Base-by-base conservation (phyloP, 129 eudicot genomes). In the Flaveria ramosissima region DNA sequence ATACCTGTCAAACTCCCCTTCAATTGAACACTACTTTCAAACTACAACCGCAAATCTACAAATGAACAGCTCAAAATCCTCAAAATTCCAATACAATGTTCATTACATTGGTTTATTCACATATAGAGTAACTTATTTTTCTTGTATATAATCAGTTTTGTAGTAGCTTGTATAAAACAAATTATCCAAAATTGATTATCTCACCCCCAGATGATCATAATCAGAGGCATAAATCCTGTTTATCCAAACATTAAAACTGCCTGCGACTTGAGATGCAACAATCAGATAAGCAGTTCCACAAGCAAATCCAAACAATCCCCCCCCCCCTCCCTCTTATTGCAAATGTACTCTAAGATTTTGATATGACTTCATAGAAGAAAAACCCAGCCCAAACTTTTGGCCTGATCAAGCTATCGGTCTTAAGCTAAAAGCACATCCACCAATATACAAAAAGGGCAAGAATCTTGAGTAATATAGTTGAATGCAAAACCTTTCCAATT, bases 401-500 rank as follows among this genome's bases (percentile, higher is more conserved):
- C 47, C 42, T 39, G 52, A 13, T 47, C 52, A 47, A 47, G 52
- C n/a, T 47, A 13, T 10, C 3, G n/a, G 23, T 53, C 43, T 63
- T 14, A 56, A 63, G 21, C 69, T 9, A 11, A 4, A 6, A 69
- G 16, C 6, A 21, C 41, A 39, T 45, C 21, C 21, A 21, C 41
- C 6, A 17, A 9, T 4, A n/a, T 23, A 14, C 1, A 68, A 30
- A 27, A 64, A 30, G 42, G n/a, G 47, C 16, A 68, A 46, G 15
- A 70, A 60, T 19, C 32, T 70, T 13, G 61, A 36, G 14, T 68
- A 50, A 65, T 10, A 12, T 52, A 52, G 48, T 23, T 62, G 13
- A 57, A 68, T 10, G 39, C 27, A 56, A 80, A 75, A 90, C 91
- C 96, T 82, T 80, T 78, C 87, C 88, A 80, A 39, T 84, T 88